Evolutionary conservation across 1,139 yeast species (phyloP), one percentile per base, ranked within the genome.

Genomic region (Debaryomyces robertsiae): DNA sequence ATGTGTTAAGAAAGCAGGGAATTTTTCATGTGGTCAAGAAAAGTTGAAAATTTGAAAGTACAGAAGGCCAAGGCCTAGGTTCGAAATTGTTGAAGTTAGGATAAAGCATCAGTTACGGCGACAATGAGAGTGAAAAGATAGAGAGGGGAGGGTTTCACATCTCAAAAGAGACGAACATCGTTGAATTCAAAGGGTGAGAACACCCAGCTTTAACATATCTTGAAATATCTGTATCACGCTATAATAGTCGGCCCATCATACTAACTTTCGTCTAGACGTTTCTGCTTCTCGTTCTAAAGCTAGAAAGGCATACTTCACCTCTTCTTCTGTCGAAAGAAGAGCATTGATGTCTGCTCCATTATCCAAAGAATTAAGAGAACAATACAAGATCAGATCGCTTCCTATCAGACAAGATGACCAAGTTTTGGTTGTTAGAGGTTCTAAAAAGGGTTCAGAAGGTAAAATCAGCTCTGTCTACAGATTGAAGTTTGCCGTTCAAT

Each of bases 381-480:
- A 94, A 81, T 93, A 90, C 89, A 90, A 90, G 75, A 81, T 93
- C 79, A 89, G 83, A 73, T 79, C 97, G 60, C 79, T 94, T 61
- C 99, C 99, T 75, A 84, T 94, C 82, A 94, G 97, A 85, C 87
- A 88, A 79, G 95, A 91, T 62, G 99, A 94, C 73, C 93, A 87
- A 76, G 96, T 94, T 63, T 73, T 79, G 62, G 93, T 94, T 69
- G 91, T 84, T 73, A 93, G 99, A 80, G 99, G 99, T 70, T 87
- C 98, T 67, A 87, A 88, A 87, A 94, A 93, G 84, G 98, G 98
- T 73, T 91, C 93, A 67, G 98, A 93, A 81, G 99, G 98, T 77
- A 89, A 90, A 81, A 84, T 94, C 72, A 79, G 93, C 63, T 86
- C 96, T 57, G 98, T 93, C 61, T 94, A 94, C 96, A 93, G 99